phyloP scores from a whole-genome alignment of 2,329 filamentous ascomycete genomes.

The Aspergillus piperis region DNA sequence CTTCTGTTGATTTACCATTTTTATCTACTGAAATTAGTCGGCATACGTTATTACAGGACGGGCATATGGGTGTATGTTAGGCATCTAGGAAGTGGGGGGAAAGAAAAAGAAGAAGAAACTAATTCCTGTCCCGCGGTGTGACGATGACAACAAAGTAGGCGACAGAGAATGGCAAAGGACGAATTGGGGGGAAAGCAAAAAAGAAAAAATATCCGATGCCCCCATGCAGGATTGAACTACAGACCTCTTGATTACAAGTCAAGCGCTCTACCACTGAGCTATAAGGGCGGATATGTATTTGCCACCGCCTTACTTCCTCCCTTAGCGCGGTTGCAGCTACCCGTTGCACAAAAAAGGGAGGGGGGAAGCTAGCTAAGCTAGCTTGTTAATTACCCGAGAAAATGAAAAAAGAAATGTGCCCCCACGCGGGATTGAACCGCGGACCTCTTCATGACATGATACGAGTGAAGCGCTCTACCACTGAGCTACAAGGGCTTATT shows the following conservation, averaged over 20 bases:
- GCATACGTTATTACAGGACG: too few species aligned
- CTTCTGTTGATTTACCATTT: too few species aligned
- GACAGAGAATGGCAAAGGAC: too few species aligned
- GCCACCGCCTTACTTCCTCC: neutral
- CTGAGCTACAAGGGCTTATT: constrained; percentile 2
- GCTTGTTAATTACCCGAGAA: neutral
- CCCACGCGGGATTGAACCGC: constrained; percentile 4
- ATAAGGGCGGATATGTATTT: neutral
- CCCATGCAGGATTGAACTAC: neutral
- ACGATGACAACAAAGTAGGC: too few species aligned
- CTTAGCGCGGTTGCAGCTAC: neutral
- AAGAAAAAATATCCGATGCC: neutral
- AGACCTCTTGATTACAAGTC: constrained; percentile 2
- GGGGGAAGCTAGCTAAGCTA: too few species aligned
- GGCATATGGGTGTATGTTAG: too few species aligned
- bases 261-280: neutral
- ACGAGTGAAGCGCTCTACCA: constrained; percentile 5
- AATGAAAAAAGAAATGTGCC: neutral
- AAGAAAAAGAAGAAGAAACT: too few species aligned
- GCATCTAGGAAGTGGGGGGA: too few species aligned
- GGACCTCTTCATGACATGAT: constrained; percentile 2
- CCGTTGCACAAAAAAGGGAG: neutral
- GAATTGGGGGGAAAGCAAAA: too few species aligned
- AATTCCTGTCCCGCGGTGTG: too few species aligned
- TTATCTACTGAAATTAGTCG: too few species aligned